These are phyloP conservation scores for Daldinia sp. DNA, from an alignment of 2,329 filamentous ascomycete genomes.

Conservation along the genomic window DNA sequence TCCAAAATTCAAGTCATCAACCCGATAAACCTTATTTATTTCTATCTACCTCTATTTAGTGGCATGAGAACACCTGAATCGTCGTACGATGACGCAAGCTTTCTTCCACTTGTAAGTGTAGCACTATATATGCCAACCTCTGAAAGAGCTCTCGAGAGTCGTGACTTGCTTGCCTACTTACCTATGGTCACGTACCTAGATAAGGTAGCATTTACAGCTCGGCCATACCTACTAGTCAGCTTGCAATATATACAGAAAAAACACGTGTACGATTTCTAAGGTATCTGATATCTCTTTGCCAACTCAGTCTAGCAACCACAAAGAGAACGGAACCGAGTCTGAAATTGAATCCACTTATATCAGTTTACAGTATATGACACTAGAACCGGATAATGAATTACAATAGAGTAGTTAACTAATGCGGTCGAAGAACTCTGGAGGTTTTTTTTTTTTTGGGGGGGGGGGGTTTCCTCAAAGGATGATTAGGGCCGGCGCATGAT, in stretches of 20 bases:
- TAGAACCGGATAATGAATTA: background rate
- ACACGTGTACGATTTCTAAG: slow-evolving; percentile 6
- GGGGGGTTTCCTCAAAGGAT: background rate
- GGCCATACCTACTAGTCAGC: background rate
- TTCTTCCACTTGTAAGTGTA: too few species aligned
- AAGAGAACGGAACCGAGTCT: slow-evolving; percentile 4
- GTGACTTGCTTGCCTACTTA: background rate
- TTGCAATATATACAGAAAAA: slow-evolving; percentile 5
- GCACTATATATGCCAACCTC: background rate
- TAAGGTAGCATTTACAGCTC: slow-evolving; percentile 1
- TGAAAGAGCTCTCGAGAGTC: background rate
- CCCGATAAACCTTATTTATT: background rate
- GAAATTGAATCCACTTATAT: slow-evolving; percentile 6
- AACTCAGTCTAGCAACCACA: slow-evolving; percentile 4
- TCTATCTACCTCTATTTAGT: background rate
- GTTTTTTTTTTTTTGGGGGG: too few species aligned
- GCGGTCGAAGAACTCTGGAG: background rate
- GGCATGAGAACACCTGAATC: slow-evolving; percentile 19
- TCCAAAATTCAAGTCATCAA: background rate
- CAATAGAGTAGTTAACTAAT: background rate
- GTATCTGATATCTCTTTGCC: background rate
- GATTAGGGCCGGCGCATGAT: background rate
- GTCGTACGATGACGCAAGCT: slow-evolving; percentile 31
- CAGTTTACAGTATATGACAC: slow-evolving; percentile 7
- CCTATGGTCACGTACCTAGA: background rate